Percentiles rank a stretch among this genome's conserved stretches.
Conservation (phyloP, 2,329 filamentous ascomycete species). For the Calonectria ilicicola region DNA sequence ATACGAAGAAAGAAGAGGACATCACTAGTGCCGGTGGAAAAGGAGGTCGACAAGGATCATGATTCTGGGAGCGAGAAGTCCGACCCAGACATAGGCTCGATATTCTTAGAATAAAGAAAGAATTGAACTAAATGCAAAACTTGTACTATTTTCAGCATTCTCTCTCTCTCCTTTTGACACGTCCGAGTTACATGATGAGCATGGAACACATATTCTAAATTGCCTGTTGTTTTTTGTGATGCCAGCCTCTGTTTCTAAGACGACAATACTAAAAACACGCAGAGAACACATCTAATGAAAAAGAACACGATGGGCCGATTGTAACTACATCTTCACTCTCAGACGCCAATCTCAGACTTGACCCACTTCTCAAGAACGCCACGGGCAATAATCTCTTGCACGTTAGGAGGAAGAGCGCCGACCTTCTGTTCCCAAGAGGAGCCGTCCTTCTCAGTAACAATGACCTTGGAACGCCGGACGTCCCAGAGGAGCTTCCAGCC, state of each 20-base stretch:
- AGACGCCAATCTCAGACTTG: slow-evolving; percentile 69
- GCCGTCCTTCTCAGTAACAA: slow-evolving; percentile 77
- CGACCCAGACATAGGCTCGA: slow-evolving; percentile 43
- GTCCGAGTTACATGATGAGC: neutral
- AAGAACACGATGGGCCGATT: neutral
- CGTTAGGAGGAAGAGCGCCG: slow-evolving; percentile 84
- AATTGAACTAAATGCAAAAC: neutral
- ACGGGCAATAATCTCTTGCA: slow-evolving; percentile 85
- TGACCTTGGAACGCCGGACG: slow-evolving; percentile 76
- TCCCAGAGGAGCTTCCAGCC: slow-evolving; percentile 91
- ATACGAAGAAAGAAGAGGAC: slow-evolving; percentile 51
- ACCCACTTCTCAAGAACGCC: slow-evolving; percentile 89
- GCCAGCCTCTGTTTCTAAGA: neutral
- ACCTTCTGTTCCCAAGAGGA: slow-evolving; percentile 83
- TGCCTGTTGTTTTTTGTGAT: neutral
- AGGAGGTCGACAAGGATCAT: slow-evolving; percentile 4
- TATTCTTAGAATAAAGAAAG: slow-evolving; percentile 39
- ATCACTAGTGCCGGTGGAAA: slow-evolving; percentile 50
- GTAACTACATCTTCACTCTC: neutral
- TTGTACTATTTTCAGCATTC: neutral
- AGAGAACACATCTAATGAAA: neutral
- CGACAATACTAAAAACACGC: neutral
- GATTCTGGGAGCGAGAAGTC: slow-evolving; percentile 31
- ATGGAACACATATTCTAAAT: too few species aligned
- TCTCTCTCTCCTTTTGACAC: too few species aligned